Evolutionary conservation across 768 basidiomycete genomes (phyloP).

Genomic region (Rhodotorula kratochvilovae): DNA sequence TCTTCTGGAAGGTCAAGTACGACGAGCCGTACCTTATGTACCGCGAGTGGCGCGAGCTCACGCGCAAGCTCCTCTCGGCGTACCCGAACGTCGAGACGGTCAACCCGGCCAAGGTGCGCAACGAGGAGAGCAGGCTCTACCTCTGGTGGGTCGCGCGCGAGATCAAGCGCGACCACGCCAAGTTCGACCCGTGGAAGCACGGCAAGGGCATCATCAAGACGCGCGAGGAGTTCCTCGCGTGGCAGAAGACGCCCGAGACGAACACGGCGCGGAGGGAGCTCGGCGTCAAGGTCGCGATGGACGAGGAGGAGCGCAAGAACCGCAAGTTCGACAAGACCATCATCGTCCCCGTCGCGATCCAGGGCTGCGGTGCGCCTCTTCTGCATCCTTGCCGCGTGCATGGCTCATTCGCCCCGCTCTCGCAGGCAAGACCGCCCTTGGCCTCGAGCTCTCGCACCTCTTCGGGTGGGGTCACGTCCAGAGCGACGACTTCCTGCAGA

Average conservation of each 20-base stretch:
- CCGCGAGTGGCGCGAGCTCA: conserved; percentile 93
- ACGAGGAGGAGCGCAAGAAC: conserved; percentile 30
- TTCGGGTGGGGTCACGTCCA: conserved; percentile 89
- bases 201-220: conserved; percentile 81
- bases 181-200: conserved; percentile 63
- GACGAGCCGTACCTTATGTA: conserved; percentile 99
- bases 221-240: conserved; percentile 70
- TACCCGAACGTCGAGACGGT: conserved; percentile 24
- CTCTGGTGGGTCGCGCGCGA: conserved; percentile 75
- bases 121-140: conserved; percentile 73
- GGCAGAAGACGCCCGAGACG: conserved; percentile 53
- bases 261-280: conserved; percentile 46
- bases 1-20: conserved; percentile 99
- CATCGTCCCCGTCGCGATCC: conserved; percentile 81
- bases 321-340: conserved; percentile 64
- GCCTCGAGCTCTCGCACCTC: conserved; percentile 69
- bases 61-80: conserved; percentile 46
- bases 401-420: not conserved
- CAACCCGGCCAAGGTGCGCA: conserved; percentile 56
- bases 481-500: conserved; percentile 77
- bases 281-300: conserved; percentile 39
- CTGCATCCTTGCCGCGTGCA: too few relatives aligned
- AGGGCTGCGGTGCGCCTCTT: conserved; percentile 73
- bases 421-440: conserved; percentile 81
- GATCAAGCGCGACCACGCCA: conserved; percentile 59